Evolutionary conservation across 139 green algal genomes (phyloP).

Genomic region (Axilococcus clingmanii): DNA sequence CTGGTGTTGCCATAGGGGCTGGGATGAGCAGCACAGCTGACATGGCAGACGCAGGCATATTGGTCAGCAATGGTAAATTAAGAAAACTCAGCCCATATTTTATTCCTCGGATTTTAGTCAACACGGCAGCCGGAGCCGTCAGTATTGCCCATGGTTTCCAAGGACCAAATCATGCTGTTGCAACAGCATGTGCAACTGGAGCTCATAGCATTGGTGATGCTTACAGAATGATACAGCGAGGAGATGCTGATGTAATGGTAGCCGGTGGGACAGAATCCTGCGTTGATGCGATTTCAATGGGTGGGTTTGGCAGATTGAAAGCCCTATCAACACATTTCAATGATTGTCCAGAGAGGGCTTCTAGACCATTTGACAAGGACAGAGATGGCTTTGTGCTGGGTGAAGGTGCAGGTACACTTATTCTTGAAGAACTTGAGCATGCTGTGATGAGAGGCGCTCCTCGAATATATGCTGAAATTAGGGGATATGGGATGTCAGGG

Average conservation of each 20-base stretch:
- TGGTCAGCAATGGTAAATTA: slow-evolving; percentile 29
- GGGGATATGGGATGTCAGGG: slow-evolving; percentile 74
- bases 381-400: slow-evolving; percentile 71
- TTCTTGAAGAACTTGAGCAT: slow-evolving; percentile 58
- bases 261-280: slow-evolving; percentile 73
- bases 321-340: slow-evolving; percentile 50
- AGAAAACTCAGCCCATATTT: slow-evolving; percentile 81
- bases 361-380: slow-evolving; percentile 52
- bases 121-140: slow-evolving; percentile 85
- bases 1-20: slow-evolving; percentile 74
- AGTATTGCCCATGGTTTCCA: slow-evolving; percentile 63
- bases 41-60: slow-evolving; percentile 51
- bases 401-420: slow-evolving; percentile 64
- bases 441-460: slow-evolving; percentile 36
- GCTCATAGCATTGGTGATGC: slow-evolving; percentile 68
- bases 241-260: slow-evolving; percentile 86
- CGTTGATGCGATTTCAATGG: slow-evolving; percentile 77
- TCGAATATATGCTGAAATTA: slow-evolving; percentile 65
- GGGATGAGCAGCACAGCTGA: slow-evolving; percentile 82
- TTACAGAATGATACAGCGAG: slow-evolving; percentile 63
- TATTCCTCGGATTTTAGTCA: slow-evolving; percentile 81
- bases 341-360: slow-evolving; percentile 29
- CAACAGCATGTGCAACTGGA: slow-evolving; percentile 65
- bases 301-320: slow-evolving; percentile 70
- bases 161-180: slow-evolving; percentile 70